A percentile compares a stretch with the other conserved stretches of the same genome.
Conservation (phyloP, 768 basidiomycete species). For the Albatrellus ellisii region DNA sequence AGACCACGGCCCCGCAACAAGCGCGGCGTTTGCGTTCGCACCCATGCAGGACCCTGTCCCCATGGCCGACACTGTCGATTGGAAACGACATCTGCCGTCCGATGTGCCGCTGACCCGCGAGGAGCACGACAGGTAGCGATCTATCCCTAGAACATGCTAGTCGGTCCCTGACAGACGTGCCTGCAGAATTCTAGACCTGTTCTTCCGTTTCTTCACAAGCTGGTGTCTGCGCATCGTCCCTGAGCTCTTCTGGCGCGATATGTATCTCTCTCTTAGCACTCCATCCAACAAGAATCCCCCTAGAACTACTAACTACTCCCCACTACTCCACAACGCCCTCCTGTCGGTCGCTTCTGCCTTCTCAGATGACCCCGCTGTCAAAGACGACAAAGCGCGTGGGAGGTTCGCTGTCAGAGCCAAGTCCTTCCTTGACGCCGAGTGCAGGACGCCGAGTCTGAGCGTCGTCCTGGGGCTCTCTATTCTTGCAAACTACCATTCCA, state of each 20-base stretch:
- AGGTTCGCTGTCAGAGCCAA: conserved; percentile 26
- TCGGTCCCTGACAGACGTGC: background rate
- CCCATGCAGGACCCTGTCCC: background rate
- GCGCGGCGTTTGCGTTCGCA: background rate
- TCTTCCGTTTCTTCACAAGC: conserved; percentile 27
- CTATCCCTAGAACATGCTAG: background rate
- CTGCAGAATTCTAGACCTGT: conserved; percentile 23
- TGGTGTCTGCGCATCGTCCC: conserved; percentile 29
- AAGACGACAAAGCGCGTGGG: conserved; percentile 17
- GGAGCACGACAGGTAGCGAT: conserved; percentile 19
- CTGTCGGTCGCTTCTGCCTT: conserved; percentile 30
- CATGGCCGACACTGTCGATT: conserved; percentile 17
- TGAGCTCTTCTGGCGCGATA: conserved; percentile 27
- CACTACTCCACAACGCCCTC: conserved; percentile 60
- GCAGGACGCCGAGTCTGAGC: conserved; percentile 26
- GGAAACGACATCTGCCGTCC: conserved; percentile 19
- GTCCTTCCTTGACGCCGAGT: conserved; percentile 26
- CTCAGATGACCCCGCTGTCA: conserved; percentile 24
- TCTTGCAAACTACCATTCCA: conserved; percentile 26
- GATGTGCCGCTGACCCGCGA: conserved; percentile 18
- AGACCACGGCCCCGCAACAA: background rate
- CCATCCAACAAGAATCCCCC: conserved; percentile 19
- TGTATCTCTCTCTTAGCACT: conserved; percentile 23
- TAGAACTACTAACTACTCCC: conserved; percentile 49
- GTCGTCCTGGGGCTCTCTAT: conserved; percentile 28